Conservation (phyloP, 768 basidiomycete genomes). For the Mycena rosella region DNA sequence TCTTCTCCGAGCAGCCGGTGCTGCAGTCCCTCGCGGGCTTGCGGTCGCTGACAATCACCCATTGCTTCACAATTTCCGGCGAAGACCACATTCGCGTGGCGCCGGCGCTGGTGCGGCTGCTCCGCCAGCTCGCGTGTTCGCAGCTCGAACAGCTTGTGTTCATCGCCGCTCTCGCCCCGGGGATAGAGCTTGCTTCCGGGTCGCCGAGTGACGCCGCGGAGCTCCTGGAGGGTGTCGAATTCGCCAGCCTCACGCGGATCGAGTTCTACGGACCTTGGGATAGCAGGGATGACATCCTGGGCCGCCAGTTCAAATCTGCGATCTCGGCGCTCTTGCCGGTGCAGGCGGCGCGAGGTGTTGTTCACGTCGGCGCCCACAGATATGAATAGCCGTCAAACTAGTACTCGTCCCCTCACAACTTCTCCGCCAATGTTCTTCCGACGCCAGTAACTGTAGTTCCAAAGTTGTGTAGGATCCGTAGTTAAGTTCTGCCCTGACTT, state of each 20-base stretch:
- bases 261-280: slow-evolving; percentile 25
- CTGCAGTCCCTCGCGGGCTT: neutral
- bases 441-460: too few relatives aligned
- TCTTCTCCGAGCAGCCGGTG: neutral
- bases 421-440: too few relatives aligned
- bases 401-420: too few relatives aligned
- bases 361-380: neutral
- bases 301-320: slow-evolving; percentile 8
- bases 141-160: slow-evolving; percentile 15
- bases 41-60: slow-evolving; percentile 3
- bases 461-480: too few relatives aligned
- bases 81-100: slow-evolving; percentile 3
- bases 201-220: slow-evolving; percentile 1
- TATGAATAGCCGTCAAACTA: too few relatives aligned
- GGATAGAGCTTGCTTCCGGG: neutral
- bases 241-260: slow-evolving; percentile 6
- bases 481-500: too few relatives aligned
- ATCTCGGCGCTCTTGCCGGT: slow-evolving; percentile 8
- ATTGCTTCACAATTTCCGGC: slow-evolving; percentile 2
- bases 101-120: neutral
- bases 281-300: slow-evolving; percentile 11
- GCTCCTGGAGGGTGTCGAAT: slow-evolving; percentile 12
- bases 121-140: neutral
- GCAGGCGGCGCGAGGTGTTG: neutral
- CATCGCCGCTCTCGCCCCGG: neutral